Percentiles rank a stretch among this genome's conserved stretches.
phyloP scores from a whole-genome alignment of 352 stramenopile genomes.

The Phytophthora pisi region DNA sequence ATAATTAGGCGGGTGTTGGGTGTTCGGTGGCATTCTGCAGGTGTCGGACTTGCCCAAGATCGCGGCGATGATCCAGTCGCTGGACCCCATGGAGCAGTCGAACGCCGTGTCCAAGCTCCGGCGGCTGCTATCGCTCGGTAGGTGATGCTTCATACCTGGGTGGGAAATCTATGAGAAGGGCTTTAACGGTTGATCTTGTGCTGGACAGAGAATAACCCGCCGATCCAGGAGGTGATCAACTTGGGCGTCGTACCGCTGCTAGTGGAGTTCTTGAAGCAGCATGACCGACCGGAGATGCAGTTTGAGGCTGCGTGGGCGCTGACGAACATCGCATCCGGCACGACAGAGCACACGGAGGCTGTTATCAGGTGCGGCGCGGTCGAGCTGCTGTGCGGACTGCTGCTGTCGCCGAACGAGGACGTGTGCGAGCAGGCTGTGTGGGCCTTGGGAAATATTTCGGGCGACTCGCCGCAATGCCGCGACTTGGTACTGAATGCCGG shows the following conservation, averaged over 20 bases:
- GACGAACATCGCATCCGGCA: slow-evolving; percentile 99
- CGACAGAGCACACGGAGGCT: slow-evolving; percentile 97
- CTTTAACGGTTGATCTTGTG: slow-evolving; percentile 14
- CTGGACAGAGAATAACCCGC: slow-evolving; percentile 94
- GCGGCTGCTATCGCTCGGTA: slow-evolving; percentile 96
- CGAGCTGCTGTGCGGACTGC: slow-evolving; percentile 96
- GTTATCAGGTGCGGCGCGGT: slow-evolving; percentile 98
- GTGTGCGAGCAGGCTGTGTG: slow-evolving; percentile 97
- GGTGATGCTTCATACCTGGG: neutral
- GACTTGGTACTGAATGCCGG: slow-evolving; percentile 96
- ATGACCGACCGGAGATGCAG: slow-evolving; percentile 94
- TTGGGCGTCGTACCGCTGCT: slow-evolving; percentile 97
- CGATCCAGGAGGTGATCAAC: slow-evolving; percentile 99
- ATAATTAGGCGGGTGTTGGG: slow-evolving; percentile 5
- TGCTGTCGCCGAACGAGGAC: slow-evolving; percentile 97
- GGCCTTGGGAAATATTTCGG: slow-evolving; percentile 99
- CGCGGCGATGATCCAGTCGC: slow-evolving; percentile 94
- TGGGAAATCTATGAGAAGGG: neutral
- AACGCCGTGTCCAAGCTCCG: slow-evolving; percentile 97
- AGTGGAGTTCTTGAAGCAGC: slow-evolving; percentile 95
- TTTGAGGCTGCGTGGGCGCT: slow-evolving; percentile 99
- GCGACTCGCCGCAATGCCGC: slow-evolving; percentile 96
- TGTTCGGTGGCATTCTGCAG: slow-evolving; percentile 32
- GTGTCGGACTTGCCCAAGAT: slow-evolving; percentile 95
- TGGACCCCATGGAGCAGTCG: slow-evolving; percentile 92